Base-by-base conservation (phyloP, 1,284 basidiomycete species). In the Heterobasidion parviporum region DNA sequence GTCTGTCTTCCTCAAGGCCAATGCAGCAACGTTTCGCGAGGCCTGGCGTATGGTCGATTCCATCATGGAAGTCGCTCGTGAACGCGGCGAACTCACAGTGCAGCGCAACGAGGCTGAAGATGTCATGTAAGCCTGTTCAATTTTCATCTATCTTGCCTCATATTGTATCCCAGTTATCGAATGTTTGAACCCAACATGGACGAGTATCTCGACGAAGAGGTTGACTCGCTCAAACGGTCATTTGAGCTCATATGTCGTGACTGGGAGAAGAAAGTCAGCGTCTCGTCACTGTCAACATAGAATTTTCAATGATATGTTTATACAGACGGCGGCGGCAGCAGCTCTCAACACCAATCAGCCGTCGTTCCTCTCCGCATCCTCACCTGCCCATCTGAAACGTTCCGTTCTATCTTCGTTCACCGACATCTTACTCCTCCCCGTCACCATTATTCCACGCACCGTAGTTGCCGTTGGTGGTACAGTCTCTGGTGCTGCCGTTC, bases 111-210 rank as follows among this genome's bases (percentile, higher is more conserved):
- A 63, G 44, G 87, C 88, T 0, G 92, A 97, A 64, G 89, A 94
- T 66, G 82, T 95, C 50, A 80, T 95, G 90, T 93, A 64, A 63
- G 78, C 62, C 10, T 43, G 53, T 18, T 56, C 45, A 44, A 50
- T 32, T 51, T 48, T 36, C 54, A 59, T 16, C 43, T 15, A 18
- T 14, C 43, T 34, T 44, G 50, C 57, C 47, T 38, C 38, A 18
- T 53, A 16, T 18, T 56, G 51, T 8, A 20, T 20, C 34, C 6
- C 65, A 94, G 91, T 9, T 95, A 91, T 67, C 79, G 79, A 46
- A 95, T 98, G 91, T 99, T 97, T 66, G 94, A 97, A 68, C 74
- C 80, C 2, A 90, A 96, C 68, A 94, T 98, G 88, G 94, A 95
- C 66, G 95, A 97, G 64, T 99, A 99, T 65, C 83, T 99, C 2